Conservation (phyloP, 1,139 yeast species). For the Suhomyces ambrosiae region DNA sequence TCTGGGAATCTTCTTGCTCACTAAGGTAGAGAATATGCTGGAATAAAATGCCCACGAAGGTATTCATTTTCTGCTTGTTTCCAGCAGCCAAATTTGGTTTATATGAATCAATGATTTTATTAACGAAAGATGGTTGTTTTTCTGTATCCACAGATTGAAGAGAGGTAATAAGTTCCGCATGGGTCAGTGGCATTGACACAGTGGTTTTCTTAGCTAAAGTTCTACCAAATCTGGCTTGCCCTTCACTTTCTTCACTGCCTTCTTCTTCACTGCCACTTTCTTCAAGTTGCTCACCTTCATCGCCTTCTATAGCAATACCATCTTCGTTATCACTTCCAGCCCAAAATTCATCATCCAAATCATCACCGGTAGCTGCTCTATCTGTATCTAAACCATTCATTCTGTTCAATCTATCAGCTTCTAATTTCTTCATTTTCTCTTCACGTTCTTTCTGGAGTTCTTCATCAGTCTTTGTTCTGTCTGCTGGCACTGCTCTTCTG, state of each 20-base stretch:
- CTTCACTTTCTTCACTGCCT: conserved; percentile 3
- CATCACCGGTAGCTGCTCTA: conserved; percentile 66
- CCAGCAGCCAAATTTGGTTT: conserved; percentile 82
- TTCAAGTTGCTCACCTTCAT: conserved; percentile 23
- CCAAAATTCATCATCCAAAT: conserved; percentile 64
- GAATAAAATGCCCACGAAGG: conserved; percentile 64
- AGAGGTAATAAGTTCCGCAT: conserved; percentile 48
- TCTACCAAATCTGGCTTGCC: conserved; percentile 12
- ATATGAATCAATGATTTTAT: conserved; percentile 58
- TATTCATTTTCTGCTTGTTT: conserved; percentile 73
- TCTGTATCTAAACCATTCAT: conserved; percentile 73
- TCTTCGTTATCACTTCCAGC: conserved; percentile 55
- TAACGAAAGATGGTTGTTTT: conserved; percentile 52
- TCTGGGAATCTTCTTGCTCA: conserved; percentile 26
- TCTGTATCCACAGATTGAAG: conserved; percentile 39
- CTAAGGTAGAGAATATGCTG: conserved; percentile 61
- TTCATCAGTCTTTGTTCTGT: conserved; percentile 89
- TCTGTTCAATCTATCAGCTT: conserved; percentile 74
- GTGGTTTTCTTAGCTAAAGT: conserved; percentile 16
- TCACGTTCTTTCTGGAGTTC: conserved; percentile 72
- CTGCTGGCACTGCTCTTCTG: conserved; percentile 92
- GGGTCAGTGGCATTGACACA: conserved; percentile 57
- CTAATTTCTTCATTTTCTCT: conserved; percentile 68
- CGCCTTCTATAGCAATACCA: conserved; percentile 30
- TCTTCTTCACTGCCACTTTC: conserved; percentile 12